Evolutionary conservation across 257 asterid genomes (phyloP).

Genomic region (Nicotiana otophora): DNA sequence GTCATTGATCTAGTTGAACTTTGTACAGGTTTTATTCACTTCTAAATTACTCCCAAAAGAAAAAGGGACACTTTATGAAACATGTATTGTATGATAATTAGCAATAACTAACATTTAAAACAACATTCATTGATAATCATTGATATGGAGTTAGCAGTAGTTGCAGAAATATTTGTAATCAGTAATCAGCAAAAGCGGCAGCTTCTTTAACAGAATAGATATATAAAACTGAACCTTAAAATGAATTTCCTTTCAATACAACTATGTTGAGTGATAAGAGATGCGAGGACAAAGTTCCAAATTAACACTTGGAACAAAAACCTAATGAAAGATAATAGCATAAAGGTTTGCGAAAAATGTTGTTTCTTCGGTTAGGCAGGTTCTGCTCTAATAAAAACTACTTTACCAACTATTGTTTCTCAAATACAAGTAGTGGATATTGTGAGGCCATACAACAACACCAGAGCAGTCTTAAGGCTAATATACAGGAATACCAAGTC

Average conservation of each 20-base stretch:
- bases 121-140: neutral
- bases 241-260: neutral
- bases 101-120: neutral
- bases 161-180: constrained; percentile 3
- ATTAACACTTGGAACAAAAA: neutral
- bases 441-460: neutral
- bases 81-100: neutral
- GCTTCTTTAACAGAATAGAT: neutral
- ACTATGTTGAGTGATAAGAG: neutral
- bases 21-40: neutral
- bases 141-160: neutral
- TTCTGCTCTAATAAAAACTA: neutral
- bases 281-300: neutral
- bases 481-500: neutral
- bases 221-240: neutral
- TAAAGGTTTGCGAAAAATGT: neutral
- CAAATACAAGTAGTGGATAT: neutral
- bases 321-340: neutral
- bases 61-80: neutral
- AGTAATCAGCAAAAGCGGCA: neutral
- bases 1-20: neutral
- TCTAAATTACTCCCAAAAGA: neutral
- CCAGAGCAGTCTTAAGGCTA: neutral
- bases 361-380: neutral
- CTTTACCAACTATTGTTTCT: neutral